Evolutionary conservation across 1,284 basidiomycete species (phyloP), one percentile per base, ranked within the genome.

Genomic region (Fomitiporia mediterranea): DNA sequence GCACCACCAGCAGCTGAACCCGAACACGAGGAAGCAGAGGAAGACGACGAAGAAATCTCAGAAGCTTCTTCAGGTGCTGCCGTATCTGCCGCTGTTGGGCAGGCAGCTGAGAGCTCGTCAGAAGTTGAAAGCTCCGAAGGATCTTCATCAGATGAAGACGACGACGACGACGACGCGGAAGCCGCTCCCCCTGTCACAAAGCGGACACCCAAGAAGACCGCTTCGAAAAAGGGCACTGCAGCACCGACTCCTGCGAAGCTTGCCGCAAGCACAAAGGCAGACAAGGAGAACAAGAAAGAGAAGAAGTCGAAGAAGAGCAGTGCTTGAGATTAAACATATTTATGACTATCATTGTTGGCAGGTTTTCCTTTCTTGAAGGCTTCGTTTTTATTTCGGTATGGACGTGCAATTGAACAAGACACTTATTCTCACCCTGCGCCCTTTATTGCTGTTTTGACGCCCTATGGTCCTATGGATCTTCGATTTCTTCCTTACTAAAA

Each of bases 41-140:
- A 59, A 44, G 34, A 50, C 17, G 34, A 59, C 15, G 52, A 59
- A 34, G 61, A 51, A 30, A 51, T 43, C 19, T 39, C 52, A 34
- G 55, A 55, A 38, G 56, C 44, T 35, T 48, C 58, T 40, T 30
- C 42, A 39, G 35, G n/a, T 13, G 51, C 13, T 28, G 51, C 15
- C 23, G 50, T 40, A 23, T 38, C 50, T n/a, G 38, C 23, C 15
- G 44, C 7, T 13, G 44, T 46, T 30, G 32, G 7, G 32, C 9
- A 3, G 5, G 23, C 13, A 17, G 11, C 43, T 4, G 46, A 37
- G 15, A 32, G 30, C 8, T 27, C 32, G 27, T 44, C 55, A 19
- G 46, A 51, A 13, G 40, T 38, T 19, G 44, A 44, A 25, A 40
- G 28, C 35, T 46, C 52, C n/a, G 44, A 53, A 27, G 35, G 7